phyloP scores from a whole-genome alignment of 1,284 basidiomycete species.

The Vanrija humicola region DNA sequence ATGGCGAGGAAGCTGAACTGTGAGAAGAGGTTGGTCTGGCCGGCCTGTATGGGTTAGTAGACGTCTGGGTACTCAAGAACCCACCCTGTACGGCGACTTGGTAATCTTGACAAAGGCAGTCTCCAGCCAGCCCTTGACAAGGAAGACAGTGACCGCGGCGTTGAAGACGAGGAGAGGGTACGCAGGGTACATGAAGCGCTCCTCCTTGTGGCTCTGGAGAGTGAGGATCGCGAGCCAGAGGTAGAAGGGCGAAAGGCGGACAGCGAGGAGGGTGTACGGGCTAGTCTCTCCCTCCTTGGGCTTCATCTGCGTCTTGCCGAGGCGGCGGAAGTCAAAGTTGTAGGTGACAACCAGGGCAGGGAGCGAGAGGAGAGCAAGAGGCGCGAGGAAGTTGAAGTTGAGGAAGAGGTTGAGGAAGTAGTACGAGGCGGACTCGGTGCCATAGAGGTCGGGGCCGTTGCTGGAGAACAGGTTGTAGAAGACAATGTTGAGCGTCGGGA shows the following conservation, averaged over 20 bases:
- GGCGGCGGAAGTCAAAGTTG: slow-evolving; percentile 67
- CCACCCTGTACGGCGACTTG: slow-evolving; percentile 73
- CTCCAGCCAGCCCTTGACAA: slow-evolving; percentile 81
- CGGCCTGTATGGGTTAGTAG: slow-evolving; percentile 48
- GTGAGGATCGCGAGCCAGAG: slow-evolving; percentile 79
- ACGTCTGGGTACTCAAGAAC: too few species aligned
- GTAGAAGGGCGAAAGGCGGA: slow-evolving; percentile 81
- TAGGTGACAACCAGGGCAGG: slow-evolving; percentile 77
- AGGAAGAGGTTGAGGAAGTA: slow-evolving; percentile 82
- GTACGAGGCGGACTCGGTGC: slow-evolving; percentile 79
- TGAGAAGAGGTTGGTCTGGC: slow-evolving; percentile 69
- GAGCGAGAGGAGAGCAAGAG: slow-evolving; percentile 72
- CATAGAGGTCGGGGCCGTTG: slow-evolving; percentile 81
- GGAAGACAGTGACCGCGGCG: slow-evolving; percentile 77
- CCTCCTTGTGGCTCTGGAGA: slow-evolving; percentile 90
- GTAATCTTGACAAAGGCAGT: slow-evolving; percentile 67
- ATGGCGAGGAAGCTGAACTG: slow-evolving; percentile 69
- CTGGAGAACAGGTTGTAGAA: slow-evolving; percentile 79
- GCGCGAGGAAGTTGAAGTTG: slow-evolving; percentile 86
- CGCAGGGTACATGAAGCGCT: slow-evolving; percentile 93
- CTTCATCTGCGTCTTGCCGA: slow-evolving; percentile 60
- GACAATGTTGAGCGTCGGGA: slow-evolving; percentile 92
- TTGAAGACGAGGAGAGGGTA: slow-evolving; percentile 93
- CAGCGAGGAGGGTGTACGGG: slow-evolving; percentile 67
- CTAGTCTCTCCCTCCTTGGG: slow-evolving; percentile 61